These are phyloP conservation scores for Obba rivulosa DNA, from an alignment of 768 basidiomycete species.

Conservation along the genomic window DNA sequence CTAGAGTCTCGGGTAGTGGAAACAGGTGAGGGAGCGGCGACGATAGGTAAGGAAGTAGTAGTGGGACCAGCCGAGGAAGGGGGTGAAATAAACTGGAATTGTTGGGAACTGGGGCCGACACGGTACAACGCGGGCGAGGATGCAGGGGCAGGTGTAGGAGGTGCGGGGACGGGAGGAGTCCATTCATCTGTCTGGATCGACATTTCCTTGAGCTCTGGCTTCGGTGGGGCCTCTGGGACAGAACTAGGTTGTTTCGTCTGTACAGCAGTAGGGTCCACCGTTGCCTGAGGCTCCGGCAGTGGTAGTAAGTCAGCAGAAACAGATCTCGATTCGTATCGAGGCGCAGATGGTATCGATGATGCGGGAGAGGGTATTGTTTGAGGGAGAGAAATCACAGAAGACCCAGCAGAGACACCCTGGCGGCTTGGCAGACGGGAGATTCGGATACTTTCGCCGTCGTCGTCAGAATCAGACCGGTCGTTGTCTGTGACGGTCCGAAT, in stretches of 20 bases:
- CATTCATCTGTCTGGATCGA: constrained; percentile 79
- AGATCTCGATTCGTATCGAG: constrained; percentile 47
- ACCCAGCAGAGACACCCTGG: constrained; percentile 22
- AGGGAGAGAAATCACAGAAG: constrained; percentile 17
- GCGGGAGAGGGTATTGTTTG: constrained; percentile 6
- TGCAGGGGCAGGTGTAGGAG: constrained; percentile 23
- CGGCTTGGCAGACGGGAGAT: constrained; percentile 42
- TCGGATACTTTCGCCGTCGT: constrained; percentile 72
- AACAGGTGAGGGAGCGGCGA: constrained; percentile 36
- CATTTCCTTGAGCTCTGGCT: constrained; percentile 66
- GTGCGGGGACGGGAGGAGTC: constrained; percentile 39
- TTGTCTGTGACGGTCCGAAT: constrained; percentile 65
- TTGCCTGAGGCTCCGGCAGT: constrained; percentile 16
- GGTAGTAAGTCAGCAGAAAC: constrained; percentile 9
- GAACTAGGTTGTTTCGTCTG: constrained; percentile 17
- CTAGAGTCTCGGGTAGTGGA: constrained; percentile 47
- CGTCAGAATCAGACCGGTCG: constrained; percentile 53
- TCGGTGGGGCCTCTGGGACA: constrained; percentile 32
- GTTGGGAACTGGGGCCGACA: constrained; percentile 55
- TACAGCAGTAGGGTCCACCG: constrained; percentile 21
- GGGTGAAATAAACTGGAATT: constrained; percentile 59
- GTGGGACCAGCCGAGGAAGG: constrained; percentile 37
- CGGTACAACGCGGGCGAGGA: constrained; percentile 42
- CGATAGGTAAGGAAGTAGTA: constrained; percentile 26
- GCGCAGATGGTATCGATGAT: constrained; percentile 17